A percentile compares a stretch with the other conserved stretches of the same genome.
Conservation (phyloP, 2,329 filamentous ascomycete species). For the Paecilomyces formosus region DNA sequence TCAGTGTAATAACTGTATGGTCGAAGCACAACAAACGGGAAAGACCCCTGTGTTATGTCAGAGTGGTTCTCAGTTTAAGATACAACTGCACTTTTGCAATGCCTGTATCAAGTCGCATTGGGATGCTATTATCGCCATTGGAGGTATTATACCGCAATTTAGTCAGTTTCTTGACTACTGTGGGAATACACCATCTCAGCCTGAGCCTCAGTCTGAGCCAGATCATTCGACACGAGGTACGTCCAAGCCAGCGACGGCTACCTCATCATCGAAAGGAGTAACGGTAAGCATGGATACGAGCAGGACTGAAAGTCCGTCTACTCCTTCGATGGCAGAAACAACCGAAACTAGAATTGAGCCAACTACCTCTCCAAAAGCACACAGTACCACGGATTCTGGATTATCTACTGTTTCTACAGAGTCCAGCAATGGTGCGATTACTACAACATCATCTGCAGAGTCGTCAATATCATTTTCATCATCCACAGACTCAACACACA, state of each 20-base stretch:
- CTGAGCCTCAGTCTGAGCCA: neutral
- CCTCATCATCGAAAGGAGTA: neutral
- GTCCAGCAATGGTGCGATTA: neutral
- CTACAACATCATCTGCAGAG: neutral
- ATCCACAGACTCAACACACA: neutral
- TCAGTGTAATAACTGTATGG: slow-evolving; percentile 43
- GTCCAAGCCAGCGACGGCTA: neutral
- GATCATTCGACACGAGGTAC: neutral
- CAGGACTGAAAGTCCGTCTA: neutral
- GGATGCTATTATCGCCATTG: neutral
- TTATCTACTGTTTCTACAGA: neutral
- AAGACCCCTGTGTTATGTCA: slow-evolving; percentile 22
- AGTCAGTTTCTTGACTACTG: neutral
- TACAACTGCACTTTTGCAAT: neutral
- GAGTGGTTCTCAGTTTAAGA: neutral
- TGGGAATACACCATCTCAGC: neutral
- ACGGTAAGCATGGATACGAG: neutral
- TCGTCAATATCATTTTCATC: neutral
- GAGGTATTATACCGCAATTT: neutral
- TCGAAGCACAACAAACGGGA: slow-evolving; percentile 42
- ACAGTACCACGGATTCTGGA: neutral
- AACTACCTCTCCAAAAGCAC: neutral
- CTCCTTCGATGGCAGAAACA: neutral
- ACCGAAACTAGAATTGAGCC: neutral
- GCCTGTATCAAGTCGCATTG: neutral